Percentiles rank a stretch among this genome's conserved stretches.
Conservation (phyloP, 2,329 filamentous ascomycete genomes). For the Coleophoma eucalyptorum region DNA sequence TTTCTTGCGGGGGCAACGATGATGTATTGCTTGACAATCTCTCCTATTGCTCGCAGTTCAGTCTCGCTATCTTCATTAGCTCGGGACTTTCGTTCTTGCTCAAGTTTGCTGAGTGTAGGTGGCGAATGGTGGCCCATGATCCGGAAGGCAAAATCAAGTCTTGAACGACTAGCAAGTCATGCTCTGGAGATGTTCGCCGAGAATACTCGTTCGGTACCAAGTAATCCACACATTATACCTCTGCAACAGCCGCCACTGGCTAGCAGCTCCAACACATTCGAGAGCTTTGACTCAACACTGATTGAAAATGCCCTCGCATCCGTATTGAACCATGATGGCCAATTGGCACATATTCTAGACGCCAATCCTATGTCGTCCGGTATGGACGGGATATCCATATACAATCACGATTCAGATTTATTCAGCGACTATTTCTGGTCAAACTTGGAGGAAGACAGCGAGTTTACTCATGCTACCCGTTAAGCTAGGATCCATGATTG, state of each 20-base stretch:
- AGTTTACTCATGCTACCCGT: too few relatives aligned
- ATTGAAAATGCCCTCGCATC: not conserved
- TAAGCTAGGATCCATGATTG: too few relatives aligned
- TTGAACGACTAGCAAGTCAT: conserved; percentile 1
- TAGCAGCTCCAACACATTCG: not conserved
- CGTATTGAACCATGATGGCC: not conserved
- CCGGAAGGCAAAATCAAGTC: not conserved
- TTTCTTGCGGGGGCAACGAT: conserved; percentile 33
- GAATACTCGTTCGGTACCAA: not conserved
- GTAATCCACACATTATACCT: not conserved
- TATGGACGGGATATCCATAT: not conserved
- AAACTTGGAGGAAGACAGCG: not conserved
- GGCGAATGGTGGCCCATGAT: conserved; percentile 37
- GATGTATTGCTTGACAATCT: conserved; percentile 34
- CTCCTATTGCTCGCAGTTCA: conserved; percentile 20
- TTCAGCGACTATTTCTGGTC: not conserved
- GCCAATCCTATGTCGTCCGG: not conserved
- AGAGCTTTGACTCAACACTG: not conserved
- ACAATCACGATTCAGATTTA: not conserved
- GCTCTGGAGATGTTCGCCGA: conserved; percentile 1
- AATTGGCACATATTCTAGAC: not conserved
- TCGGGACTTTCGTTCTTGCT: conserved; percentile 27
- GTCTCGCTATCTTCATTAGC: conserved; percentile 18
- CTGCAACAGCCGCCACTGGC: not conserved
- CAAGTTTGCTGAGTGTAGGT: conserved; percentile 32